phyloP scores from a whole-genome alignment of 495 filamentous ascomycete species.

The Aspergillus mulundensis region DNA sequence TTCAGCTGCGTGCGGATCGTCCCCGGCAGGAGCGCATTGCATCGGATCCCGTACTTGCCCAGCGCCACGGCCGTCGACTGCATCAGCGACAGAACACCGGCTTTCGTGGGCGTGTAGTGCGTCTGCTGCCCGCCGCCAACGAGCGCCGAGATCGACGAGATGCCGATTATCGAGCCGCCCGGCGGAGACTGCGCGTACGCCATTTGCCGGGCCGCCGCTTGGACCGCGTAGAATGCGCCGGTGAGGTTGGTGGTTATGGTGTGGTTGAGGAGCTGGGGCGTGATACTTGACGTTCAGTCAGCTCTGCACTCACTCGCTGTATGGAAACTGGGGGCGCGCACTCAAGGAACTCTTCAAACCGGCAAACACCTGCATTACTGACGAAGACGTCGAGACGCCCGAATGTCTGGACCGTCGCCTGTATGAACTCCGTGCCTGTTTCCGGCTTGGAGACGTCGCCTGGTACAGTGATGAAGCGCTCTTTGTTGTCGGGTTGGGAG shows the following conservation, averaged over 20 bases:
- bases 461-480: slow-evolving; percentile 50
- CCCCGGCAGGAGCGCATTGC: slow-evolving; percentile 82
- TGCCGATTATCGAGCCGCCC: slow-evolving; percentile 78
- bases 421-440: slow-evolving; percentile 56
- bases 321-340: slow-evolving; percentile 22
- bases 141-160: slow-evolving; percentile 78
- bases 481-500: slow-evolving; percentile 21
- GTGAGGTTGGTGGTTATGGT: slow-evolving; percentile 77
- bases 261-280: slow-evolving; percentile 53
- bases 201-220: slow-evolving; percentile 82
- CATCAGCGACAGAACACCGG: slow-evolving; percentile 77
- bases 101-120: slow-evolving; percentile 92
- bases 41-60: slow-evolving; percentile 71
- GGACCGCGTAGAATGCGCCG: slow-evolving; percentile 80
- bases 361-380: slow-evolving; percentile 82
- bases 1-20: slow-evolving; percentile 85
- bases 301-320: background rate
- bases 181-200: slow-evolving; percentile 49
- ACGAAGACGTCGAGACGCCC: slow-evolving; percentile 73
- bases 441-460: slow-evolving; percentile 65
- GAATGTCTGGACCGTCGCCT: slow-evolving; percentile 54
- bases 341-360: slow-evolving; percentile 78
- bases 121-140: slow-evolving; percentile 77
- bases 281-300: background rate
- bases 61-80: slow-evolving; percentile 78